Conservation (phyloP, 805 yeast species). For the Ogataea henricii region DNA sequence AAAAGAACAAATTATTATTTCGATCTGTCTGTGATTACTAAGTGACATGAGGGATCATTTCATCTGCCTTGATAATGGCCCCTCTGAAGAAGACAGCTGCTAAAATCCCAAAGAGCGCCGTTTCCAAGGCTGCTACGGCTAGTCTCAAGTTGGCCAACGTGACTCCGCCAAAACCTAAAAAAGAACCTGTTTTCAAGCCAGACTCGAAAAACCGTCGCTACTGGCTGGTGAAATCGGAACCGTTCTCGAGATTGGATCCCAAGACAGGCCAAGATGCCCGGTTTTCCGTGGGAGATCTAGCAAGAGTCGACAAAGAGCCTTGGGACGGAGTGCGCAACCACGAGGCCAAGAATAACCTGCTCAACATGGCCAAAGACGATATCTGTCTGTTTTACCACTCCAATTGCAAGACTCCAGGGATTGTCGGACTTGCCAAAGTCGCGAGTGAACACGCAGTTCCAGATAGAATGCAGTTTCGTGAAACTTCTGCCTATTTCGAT, state of each 20-base stretch:
- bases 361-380: constrained; percentile 49
- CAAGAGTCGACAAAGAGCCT: constrained; percentile 41
- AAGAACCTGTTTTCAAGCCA: constrained; percentile 35
- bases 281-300: constrained; percentile 47
- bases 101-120: constrained; percentile 6
- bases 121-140: neutral
- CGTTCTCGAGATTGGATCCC: constrained; percentile 48
- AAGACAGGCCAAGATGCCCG: constrained; percentile 49
- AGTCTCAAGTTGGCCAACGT: neutral
- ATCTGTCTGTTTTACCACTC: constrained; percentile 56
- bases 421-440: constrained; percentile 51
- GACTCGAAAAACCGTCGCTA: constrained; percentile 37
- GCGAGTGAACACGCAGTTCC: constrained; percentile 37
- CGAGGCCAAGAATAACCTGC: constrained; percentile 55
- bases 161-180: constrained; percentile 33
- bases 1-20: too few species aligned
- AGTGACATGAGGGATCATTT: neutral
- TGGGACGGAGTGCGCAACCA: constrained; percentile 65
- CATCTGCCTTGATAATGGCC: too few species aligned
- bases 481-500: constrained; percentile 48
- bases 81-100: constrained; percentile 1
- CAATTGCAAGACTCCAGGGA: constrained; percentile 54
- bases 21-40: neutral
- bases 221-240: constrained; percentile 63
- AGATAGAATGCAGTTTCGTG: constrained; percentile 44